Conservation (phyloP, 2,329 filamentous ascomycete genomes). For the Phyllosticta citriasiana region DNA sequence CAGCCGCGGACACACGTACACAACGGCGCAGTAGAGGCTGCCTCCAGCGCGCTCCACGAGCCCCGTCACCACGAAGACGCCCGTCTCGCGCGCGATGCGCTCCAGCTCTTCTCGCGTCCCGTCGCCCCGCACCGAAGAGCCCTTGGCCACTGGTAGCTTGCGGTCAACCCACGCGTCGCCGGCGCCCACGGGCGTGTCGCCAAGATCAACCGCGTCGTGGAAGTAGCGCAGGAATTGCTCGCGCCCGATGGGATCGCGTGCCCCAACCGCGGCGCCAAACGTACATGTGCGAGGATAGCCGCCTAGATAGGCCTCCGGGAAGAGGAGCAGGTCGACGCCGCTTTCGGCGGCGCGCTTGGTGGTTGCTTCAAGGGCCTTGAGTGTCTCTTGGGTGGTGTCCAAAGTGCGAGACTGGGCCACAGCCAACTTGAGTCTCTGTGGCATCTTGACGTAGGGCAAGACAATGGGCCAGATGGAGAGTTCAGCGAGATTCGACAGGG, state of each 20-base stretch:
- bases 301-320: constrained; percentile 86
- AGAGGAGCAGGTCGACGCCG: constrained; percentile 62
- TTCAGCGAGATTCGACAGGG: not conserved
- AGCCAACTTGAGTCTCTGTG: constrained; percentile 38
- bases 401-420: constrained; percentile 40
- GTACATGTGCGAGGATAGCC: constrained; percentile 76
- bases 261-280: constrained; percentile 68
- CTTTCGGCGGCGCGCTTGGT: constrained; percentile 53
- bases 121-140: constrained; percentile 49
- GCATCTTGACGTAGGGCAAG: constrained; percentile 20
- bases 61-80: constrained; percentile 73
- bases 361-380: constrained; percentile 54
- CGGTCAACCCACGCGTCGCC: constrained; percentile 62
- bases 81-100: constrained; percentile 61
- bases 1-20: constrained; percentile 68
- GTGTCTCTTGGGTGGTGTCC: constrained; percentile 45
- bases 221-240: constrained; percentile 81
- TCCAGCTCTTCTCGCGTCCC: constrained; percentile 76
- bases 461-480: not conserved
- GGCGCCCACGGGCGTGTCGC: constrained; percentile 63
- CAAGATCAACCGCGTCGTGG: constrained; percentile 67
- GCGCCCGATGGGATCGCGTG: constrained; percentile 56
- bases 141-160: constrained; percentile 43
- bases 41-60: constrained; percentile 72
- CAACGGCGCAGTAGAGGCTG: constrained; percentile 70